Base-by-base conservation (phyloP, 2,329 filamentous ascomycete genomes). In the Aspergillus sojae region DNA sequence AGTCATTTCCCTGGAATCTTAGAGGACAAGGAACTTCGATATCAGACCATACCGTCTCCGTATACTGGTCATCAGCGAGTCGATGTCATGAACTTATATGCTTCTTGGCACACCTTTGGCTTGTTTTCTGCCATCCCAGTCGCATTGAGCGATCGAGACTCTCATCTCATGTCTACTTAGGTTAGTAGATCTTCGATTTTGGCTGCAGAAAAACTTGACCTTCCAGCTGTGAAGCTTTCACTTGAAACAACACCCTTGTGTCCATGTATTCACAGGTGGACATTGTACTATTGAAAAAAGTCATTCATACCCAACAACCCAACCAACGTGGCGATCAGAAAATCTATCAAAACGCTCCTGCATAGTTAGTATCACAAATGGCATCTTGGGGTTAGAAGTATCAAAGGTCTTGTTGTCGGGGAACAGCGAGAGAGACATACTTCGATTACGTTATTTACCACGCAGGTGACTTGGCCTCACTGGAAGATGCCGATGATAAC, bases 401-500 rank as follows among this genome's bases (percentile, higher is more conserved):
- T 19, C 1, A 34, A n/a, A 32, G 6, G 19, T 52, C 16, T 26
- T 16, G 11, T 14, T 32, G 48, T 52, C n/a, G 48, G 30, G 10
- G 19, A 34, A 36, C 52, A 39, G 52, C 36, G n/a, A 32, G 52
- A 32, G 52, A 36, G 30, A 9, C 12, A 14, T 39, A 9, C 30
- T 23, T 34, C n/a, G 32, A 19, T 55, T 19, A 39, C 23, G 28
- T 52, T 30, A 52, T 23, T 23, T 30, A 32, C 32, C 11, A 55
- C 26, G 21, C 52, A 55, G 52, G 52, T 39, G 30, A 55, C 34
- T 26, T 39, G 32, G 52, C n/a, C n/a, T 21, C 52, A 36, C 21
- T 39, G 19, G n/a, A 32, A 39, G 34, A 55, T 36, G 32, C 52
- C 52, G 52, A 55, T 32, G 52, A 39, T 55, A 55, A n/a, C 52